Evolutionary conservation across 2,329 filamentous ascomycete genomes (phyloP).

Genomic region (Fusarium musae): DNA sequence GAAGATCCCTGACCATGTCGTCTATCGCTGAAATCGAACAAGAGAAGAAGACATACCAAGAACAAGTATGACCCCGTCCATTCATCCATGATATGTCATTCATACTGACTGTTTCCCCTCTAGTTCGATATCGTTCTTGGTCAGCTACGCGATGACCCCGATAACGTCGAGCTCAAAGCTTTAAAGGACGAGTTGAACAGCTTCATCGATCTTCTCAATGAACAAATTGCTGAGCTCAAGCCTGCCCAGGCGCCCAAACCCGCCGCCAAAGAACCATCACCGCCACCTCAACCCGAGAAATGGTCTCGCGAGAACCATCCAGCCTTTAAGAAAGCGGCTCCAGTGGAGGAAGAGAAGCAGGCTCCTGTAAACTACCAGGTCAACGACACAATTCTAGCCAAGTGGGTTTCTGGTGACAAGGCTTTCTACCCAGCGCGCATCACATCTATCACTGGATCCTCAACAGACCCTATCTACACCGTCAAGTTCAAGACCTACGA

Average conservation of each 20-base stretch:
- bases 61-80: slow-evolving; percentile 58
- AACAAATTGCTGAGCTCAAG: slow-evolving; percentile 83
- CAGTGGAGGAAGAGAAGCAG: slow-evolving; percentile 62
- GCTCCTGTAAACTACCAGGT: slow-evolving; percentile 75
- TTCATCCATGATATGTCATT: neutral
- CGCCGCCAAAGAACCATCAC: slow-evolving; percentile 56
- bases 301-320: slow-evolving; percentile 86
- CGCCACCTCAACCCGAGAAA: slow-evolving; percentile 72
- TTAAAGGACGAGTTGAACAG: slow-evolving; percentile 85
- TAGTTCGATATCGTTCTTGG: slow-evolving; percentile 82
- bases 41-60: slow-evolving; percentile 65
- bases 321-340: slow-evolving; percentile 69
- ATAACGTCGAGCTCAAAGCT: slow-evolving; percentile 79
- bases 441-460: slow-evolving; percentile 91
- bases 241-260: slow-evolving; percentile 59
- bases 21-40: slow-evolving; percentile 58
- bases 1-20: slow-evolving; percentile 40
- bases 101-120: slow-evolving; percentile 29
- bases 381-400: slow-evolving; percentile 90
- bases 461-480: slow-evolving; percentile 89
- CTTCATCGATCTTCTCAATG: slow-evolving; percentile 82
- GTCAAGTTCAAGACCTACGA: slow-evolving; percentile 96
- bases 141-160: slow-evolving; percentile 82
- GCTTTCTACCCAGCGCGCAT: slow-evolving; percentile 93
- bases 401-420: slow-evolving; percentile 90